Evolutionary conservation across 495 filamentous ascomycete species (phyloP).

Genomic region (Lasiosphaeris hirsuta): DNA sequence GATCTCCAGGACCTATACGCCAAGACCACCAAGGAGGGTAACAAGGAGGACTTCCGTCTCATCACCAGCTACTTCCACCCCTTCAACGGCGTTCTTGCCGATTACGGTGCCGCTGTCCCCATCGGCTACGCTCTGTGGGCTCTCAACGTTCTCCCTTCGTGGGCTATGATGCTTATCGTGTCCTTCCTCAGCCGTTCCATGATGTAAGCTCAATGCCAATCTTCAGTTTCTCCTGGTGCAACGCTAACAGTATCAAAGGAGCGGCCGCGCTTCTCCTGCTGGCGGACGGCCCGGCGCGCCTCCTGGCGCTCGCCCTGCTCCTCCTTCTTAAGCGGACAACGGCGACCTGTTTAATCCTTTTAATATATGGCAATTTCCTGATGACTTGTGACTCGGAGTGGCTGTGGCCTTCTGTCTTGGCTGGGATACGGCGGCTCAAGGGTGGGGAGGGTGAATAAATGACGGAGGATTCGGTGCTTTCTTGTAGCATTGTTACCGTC

Average conservation of each 20-base stretch:
- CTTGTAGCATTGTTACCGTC: slow-evolving; percentile 10
- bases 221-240: background rate
- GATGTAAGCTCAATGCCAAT: slow-evolving; percentile 63
- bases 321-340: too few relatives aligned
- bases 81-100: slow-evolving; percentile 66
- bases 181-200: slow-evolving; percentile 76
- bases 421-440: slow-evolving; percentile 11
- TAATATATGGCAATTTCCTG: too few relatives aligned
- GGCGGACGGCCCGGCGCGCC: slow-evolving; percentile 10
- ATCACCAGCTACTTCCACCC: slow-evolving; percentile 80
- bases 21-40: slow-evolving; percentile 58
- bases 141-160: slow-evolving; percentile 55
- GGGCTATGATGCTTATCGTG: slow-evolving; percentile 73
- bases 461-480: slow-evolving; percentile 10
- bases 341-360: too few relatives aligned
- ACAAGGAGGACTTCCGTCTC: slow-evolving; percentile 50
- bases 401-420: background rate
- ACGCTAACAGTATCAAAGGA: slow-evolving; percentile 35
- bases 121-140: slow-evolving; percentile 73
- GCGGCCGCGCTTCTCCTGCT: slow-evolving; percentile 27
- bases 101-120: slow-evolving; percentile 60
- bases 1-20: slow-evolving; percentile 61
- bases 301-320: slow-evolving; percentile 6
- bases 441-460: background rate
- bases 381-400: too few relatives aligned